phyloP scores from a whole-genome alignment of 1,284 basidiomycete species.

The Sphagnurus paluster region DNA sequence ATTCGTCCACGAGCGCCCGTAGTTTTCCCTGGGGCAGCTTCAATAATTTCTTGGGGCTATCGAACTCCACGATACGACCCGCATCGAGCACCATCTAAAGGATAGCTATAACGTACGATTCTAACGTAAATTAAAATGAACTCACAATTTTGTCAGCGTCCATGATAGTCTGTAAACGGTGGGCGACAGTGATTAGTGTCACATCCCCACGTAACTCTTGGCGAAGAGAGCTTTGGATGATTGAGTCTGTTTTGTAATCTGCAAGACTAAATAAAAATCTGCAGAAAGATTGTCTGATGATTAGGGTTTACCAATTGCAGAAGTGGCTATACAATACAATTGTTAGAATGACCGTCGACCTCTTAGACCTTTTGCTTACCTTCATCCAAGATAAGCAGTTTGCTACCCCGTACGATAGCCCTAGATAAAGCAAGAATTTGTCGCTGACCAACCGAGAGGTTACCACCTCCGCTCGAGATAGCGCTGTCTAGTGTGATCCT shows the following conservation, averaged over 20 bases:
- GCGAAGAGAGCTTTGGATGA: conserved; percentile 60
- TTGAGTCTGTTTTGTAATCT: conserved; percentile 60
- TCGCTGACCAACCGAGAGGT: conserved; percentile 71
- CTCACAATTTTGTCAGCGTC: conserved; percentile 55
- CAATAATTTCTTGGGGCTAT: conserved; percentile 62
- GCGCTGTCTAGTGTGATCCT: conserved; percentile 51
- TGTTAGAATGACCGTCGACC: background rate
- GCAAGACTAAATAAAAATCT: conserved; percentile 16
- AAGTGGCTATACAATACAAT: conserved; percentile 39
- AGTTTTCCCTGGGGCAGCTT: conserved; percentile 50
- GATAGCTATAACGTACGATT: background rate
- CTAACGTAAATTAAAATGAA: conserved; percentile 3
- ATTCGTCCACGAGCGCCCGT: conserved; percentile 60
- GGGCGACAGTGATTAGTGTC: conserved; percentile 67
- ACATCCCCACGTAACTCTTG: conserved; percentile 52
- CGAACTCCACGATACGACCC: conserved; percentile 49
- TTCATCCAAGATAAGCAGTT: conserved; percentile 62
- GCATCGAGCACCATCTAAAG: conserved; percentile 38
- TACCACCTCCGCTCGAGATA: conserved; percentile 59
- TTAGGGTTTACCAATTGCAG: conserved; percentile 44
- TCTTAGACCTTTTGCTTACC: conserved; percentile 31
- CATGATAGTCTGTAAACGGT: conserved; percentile 71
- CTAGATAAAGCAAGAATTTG: conserved; percentile 65
- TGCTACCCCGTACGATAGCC: conserved; percentile 58
- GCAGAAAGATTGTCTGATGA: background rate